Percentiles rank a stretch among this genome's conserved stretches.
Evolutionary conservation across 106 monocot species (phyloP).

Genomic region (Agapanthus africanus): DNA sequence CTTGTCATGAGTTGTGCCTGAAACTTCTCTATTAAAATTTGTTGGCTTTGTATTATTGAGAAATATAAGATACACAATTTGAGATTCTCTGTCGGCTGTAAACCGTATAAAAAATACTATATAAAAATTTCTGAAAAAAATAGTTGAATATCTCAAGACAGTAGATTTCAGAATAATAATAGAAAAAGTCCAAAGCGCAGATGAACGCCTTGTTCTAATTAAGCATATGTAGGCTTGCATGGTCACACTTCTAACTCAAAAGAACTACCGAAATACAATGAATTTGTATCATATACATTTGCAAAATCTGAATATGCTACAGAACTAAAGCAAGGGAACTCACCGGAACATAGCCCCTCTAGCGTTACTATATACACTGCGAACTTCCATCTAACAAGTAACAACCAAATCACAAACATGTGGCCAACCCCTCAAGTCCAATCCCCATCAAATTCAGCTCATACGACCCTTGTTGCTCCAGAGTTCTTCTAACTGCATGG

Average conservation of each 20-base stretch:
- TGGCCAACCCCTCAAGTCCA: constrained; percentile 27
- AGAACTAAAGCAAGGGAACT: not conserved
- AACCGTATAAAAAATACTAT: not conserved
- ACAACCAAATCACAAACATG: constrained; percentile 29
- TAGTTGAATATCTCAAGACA: not conserved
- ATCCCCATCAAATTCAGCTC: not conserved
- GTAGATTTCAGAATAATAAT: not conserved
- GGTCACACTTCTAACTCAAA: not conserved
- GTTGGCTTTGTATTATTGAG: not conserved
- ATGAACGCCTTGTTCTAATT: not conserved
- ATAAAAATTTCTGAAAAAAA: not conserved
- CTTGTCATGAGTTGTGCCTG: not conserved
- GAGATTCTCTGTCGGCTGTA: not conserved
- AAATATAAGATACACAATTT: not conserved
- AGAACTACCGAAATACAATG: constrained; percentile 4
- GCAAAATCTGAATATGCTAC: too few relatives aligned
- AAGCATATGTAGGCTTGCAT: not conserved
- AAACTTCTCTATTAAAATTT: not conserved
- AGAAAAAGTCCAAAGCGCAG: not conserved
- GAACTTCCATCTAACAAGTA: not conserved
- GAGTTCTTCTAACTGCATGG: constrained; percentile 47
- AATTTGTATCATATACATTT: not conserved
- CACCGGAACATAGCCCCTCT: constrained; percentile 1
- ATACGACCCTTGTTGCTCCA: constrained; percentile 35
- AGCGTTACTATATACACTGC: constrained; percentile 1